Evolutionary conservation across 306 rosid species (phyloP).

Genomic region (Oemleria cerasiformis): DNA sequence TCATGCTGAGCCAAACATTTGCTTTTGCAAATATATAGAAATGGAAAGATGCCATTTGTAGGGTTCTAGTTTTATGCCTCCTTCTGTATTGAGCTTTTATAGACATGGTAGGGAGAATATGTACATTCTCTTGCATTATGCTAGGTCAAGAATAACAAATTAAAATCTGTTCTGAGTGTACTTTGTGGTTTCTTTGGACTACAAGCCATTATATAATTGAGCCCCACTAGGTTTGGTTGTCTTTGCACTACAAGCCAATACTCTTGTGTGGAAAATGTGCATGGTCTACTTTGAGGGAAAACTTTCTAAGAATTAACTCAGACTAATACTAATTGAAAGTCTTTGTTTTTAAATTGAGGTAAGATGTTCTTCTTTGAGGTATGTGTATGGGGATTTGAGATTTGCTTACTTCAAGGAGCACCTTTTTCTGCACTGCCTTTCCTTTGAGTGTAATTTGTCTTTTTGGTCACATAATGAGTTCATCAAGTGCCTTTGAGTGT

Average conservation of each 20-base stretch:
- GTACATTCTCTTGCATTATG: too few species aligned
- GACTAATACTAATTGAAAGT: background rate
- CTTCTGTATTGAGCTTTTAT: slow-evolving; percentile 6
- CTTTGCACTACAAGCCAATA: too few species aligned
- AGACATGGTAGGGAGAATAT: background rate
- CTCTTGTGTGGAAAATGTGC: background rate
- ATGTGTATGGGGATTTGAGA: background rate
- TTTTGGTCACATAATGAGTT: too few species aligned
- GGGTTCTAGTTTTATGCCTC: background rate
- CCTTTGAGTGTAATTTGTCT: background rate
- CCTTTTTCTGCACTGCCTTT: background rate
- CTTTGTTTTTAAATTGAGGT: background rate
- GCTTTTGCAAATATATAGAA: background rate
- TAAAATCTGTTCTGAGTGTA: background rate
- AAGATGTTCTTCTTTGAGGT: background rate
- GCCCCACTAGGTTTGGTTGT: too few species aligned
- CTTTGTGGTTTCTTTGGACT: background rate
- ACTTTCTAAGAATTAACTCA: background rate
- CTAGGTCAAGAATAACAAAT: too few species aligned
- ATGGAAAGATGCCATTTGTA: background rate
- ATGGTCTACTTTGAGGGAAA: background rate
- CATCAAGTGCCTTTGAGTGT: too few species aligned
- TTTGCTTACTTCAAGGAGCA: background rate
- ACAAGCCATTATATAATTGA: too few species aligned
- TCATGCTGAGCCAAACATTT: background rate